Evolutionary conservation across 2,329 filamentous ascomycete genomes (phyloP).

Genomic region (Calonectria honghensis): DNA sequence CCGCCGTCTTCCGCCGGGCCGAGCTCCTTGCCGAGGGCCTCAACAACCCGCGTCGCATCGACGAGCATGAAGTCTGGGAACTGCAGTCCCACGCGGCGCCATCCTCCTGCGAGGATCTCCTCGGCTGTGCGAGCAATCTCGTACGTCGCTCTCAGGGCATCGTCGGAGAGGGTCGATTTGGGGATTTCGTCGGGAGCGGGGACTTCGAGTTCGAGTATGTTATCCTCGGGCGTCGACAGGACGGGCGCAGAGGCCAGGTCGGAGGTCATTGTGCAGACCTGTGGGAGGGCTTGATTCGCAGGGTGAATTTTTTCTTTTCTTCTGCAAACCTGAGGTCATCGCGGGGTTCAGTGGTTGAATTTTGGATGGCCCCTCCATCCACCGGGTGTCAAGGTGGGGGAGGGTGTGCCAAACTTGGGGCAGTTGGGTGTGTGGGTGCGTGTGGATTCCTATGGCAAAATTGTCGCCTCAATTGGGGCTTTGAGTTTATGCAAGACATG

Average conservation of each 20-base stretch:
- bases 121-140: constrained; percentile 87
- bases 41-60: constrained; percentile 88
- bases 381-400: constrained; percentile 57
- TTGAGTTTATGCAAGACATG: constrained; percentile 15
- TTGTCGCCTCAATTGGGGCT: not conserved
- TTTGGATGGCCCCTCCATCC: constrained; percentile 38
- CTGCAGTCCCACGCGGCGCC: constrained; percentile 89
- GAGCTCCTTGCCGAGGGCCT: constrained; percentile 65
- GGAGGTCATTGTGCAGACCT: constrained; percentile 62
- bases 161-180: constrained; percentile 69
- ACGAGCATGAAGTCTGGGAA: constrained; percentile 95
- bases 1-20: constrained; percentile 37
- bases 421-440: not conserved
- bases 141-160: constrained; percentile 85
- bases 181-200: constrained; percentile 62
- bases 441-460: constrained; percentile 19
- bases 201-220: constrained; percentile 75
- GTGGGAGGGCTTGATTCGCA: constrained; percentile 24
- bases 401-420: constrained; percentile 46
- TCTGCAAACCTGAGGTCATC: constrained; percentile 47
- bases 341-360: constrained; percentile 46
- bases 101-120: constrained; percentile 83
- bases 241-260: constrained; percentile 74
- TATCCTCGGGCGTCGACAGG: constrained; percentile 78
- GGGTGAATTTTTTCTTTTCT: constrained; percentile 34